Evolutionary conservation across 768 basidiomycete genomes (phyloP).

Genomic region (Gautieria morchelliformis): DNA sequence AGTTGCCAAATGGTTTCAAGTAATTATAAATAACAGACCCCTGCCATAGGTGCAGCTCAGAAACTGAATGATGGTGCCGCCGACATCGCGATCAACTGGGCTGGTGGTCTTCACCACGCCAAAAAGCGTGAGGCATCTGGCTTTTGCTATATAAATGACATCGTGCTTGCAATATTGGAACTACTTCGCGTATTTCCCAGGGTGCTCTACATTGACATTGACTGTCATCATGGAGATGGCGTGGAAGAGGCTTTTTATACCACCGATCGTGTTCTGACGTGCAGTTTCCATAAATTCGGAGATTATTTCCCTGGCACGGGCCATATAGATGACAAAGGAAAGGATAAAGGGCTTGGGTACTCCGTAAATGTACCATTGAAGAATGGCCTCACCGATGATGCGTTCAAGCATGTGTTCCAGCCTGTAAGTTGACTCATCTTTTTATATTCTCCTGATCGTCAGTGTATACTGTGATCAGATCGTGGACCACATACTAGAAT

Average conservation of each 20-base stretch:
- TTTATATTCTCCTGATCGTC: background rate
- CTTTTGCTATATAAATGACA: slow-evolving; percentile 99
- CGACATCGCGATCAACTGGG: slow-evolving; percentile 90
- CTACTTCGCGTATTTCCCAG: slow-evolving; percentile 77
- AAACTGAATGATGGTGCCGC: slow-evolving; percentile 70
- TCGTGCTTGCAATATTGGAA: slow-evolving; percentile 89
- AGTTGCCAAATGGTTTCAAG: slow-evolving; percentile 19
- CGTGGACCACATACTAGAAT: slow-evolving; percentile 75
- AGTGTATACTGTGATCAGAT: slow-evolving; percentile 37
- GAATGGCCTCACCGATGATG: slow-evolving; percentile 89
- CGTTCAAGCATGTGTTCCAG: slow-evolving; percentile 81
- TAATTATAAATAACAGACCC: background rate
- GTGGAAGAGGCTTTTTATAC: slow-evolving; percentile 99
- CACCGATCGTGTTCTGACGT: slow-evolving; percentile 94
- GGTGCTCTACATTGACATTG: slow-evolving; percentile 95
- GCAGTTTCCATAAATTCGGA: slow-evolving; percentile 94
- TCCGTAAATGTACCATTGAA: slow-evolving; percentile 88
- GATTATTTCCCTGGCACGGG: slow-evolving; percentile 91
- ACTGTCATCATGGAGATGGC: slow-evolving; percentile 97
- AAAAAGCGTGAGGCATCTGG: slow-evolving; percentile 97
- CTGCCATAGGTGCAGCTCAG: slow-evolving; percentile 61
- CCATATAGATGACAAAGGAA: slow-evolving; percentile 76
- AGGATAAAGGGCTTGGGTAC: slow-evolving; percentile 81
- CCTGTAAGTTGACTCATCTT: slow-evolving; percentile 41
- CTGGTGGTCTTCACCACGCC: slow-evolving; percentile 96